Conservation (phyloP, 2,329 filamentous ascomycete species). For the Trichoderma arundinaceum region DNA sequence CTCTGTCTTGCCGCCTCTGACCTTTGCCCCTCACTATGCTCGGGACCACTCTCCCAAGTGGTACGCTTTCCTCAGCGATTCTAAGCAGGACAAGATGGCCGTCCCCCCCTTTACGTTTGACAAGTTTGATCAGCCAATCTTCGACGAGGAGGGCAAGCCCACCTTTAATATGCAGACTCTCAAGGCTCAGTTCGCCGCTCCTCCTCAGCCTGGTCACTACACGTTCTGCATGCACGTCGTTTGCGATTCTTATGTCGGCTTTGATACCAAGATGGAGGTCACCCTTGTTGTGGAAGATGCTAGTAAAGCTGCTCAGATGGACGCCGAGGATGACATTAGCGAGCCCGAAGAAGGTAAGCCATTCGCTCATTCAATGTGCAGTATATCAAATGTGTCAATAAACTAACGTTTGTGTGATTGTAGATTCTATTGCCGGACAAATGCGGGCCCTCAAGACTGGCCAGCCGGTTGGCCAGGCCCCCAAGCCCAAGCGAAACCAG, state of each 20-base stretch:
- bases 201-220: conserved; percentile 89
- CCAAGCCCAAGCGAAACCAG: conserved; percentile 60
- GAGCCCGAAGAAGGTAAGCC: conserved; percentile 93
- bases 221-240: conserved; percentile 93
- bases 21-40: conserved; percentile 87
- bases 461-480: conserved; percentile 62
- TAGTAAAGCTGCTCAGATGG: conserved; percentile 79
- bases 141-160: conserved; percentile 78
- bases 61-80: conserved; percentile 94
- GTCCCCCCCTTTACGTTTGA: conserved; percentile 96
- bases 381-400: neutral
- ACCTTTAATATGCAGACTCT: conserved; percentile 95
- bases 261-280: conserved; percentile 91
- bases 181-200: conserved; percentile 96
- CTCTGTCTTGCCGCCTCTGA: conserved; percentile 79
- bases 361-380: conserved; percentile 20
- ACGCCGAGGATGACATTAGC: conserved; percentile 91
- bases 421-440: conserved; percentile 88
- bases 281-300: conserved; percentile 88
- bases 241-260: conserved; percentile 93
- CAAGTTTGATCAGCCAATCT: conserved; percentile 87
- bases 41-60: conserved; percentile 89
- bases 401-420: conserved; percentile 18
- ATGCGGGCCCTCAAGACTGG: conserved; percentile 86
- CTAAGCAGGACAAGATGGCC: conserved; percentile 92